Percentiles rank a stretch among this genome's conserved stretches.
Evolutionary conservation across 2,329 filamentous ascomycete species (phyloP).

Genomic region (Trichophyton benhamiae): DNA sequence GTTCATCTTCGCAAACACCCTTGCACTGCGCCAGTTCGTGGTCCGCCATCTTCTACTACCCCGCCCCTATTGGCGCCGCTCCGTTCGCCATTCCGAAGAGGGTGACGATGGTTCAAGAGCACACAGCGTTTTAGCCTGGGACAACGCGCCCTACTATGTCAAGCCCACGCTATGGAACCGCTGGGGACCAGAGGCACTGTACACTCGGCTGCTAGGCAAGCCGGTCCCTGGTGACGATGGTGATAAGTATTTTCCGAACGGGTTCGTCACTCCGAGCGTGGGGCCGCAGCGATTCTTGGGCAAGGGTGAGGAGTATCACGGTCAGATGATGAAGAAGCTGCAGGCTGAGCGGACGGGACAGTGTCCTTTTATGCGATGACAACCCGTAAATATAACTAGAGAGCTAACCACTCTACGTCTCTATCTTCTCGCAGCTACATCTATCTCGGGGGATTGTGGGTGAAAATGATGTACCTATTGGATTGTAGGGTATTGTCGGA

Average conservation of each 20-base stretch:
- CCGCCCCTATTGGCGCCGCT: slow-evolving; percentile 34
- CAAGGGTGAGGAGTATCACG: slow-evolving; percentile 41
- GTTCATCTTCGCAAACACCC: slow-evolving; percentile 34
- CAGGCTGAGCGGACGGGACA: slow-evolving; percentile 28
- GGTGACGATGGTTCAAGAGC: slow-evolving; percentile 46
- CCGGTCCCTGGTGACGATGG: slow-evolving; percentile 38
- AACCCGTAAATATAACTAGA: neutral
- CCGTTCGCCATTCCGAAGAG: slow-evolving; percentile 29
- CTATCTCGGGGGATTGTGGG: no score
- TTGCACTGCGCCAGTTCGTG: slow-evolving; percentile 43
- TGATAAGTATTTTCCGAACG: slow-evolving; percentile 37
- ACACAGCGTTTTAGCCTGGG: slow-evolving; percentile 41
- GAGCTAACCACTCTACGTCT: no score
- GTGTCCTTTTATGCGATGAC: slow-evolving; percentile 35
- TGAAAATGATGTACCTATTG: no score
- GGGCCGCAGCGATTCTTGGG: slow-evolving; percentile 47
- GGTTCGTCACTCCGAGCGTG: slow-evolving; percentile 43
- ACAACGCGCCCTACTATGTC: slow-evolving; percentile 54
- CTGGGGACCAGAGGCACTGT: slow-evolving; percentile 47
- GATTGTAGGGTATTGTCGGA: no score
- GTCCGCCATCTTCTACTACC: slow-evolving; percentile 51
- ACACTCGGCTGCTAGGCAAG: slow-evolving; percentile 35
- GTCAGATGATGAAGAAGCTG: slow-evolving; percentile 29
- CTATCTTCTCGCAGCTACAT: neutral
- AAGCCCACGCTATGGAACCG: slow-evolving; percentile 48